These are phyloP conservation scores for Ampelocalamus luodianensis DNA, from an alignment of 176 grass and related monocot species.

Conservation along the genomic window DNA sequence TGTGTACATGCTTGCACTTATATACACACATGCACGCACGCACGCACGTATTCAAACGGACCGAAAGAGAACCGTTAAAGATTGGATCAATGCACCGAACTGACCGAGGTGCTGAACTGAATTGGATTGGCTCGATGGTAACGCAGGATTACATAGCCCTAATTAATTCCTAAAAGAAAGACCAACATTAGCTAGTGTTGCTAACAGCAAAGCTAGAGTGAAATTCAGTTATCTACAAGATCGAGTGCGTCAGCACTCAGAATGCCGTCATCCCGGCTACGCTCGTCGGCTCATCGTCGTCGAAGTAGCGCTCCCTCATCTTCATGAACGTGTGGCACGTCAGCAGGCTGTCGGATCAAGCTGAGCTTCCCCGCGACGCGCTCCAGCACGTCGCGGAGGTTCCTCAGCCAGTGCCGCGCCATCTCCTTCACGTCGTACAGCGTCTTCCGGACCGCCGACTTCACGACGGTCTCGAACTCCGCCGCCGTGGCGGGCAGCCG, in stretches of 20 bases:
- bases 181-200: too few species aligned
- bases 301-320: slow-evolving; percentile 32
- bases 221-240: too few species aligned
- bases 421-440: slow-evolving; percentile 59
- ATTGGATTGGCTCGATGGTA: too few species aligned
- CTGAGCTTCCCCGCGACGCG: background rate
- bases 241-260: too few species aligned
- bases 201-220: background rate
- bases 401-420: background rate
- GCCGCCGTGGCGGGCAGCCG: slow-evolving; percentile 13
- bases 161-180: too few species aligned
- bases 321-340: slow-evolving; percentile 28
- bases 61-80: too few species aligned
- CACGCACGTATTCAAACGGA: too few species aligned
- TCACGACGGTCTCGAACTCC: slow-evolving; percentile 26
- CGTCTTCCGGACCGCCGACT: background rate
- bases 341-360: slow-evolving; percentile 45
- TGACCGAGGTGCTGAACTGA: too few species aligned
- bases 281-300: background rate
- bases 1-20: too few species aligned
- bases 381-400: slow-evolving; percentile 40
- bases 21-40: too few species aligned
- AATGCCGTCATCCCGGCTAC: slow-evolving; percentile 32
- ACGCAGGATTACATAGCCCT: too few species aligned
- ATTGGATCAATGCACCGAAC: too few species aligned